Evolutionary conservation across 495 filamentous ascomycete genomes (phyloP), one percentile per base, ranked within the genome.

Genomic region (Xylona heveae): DNA sequence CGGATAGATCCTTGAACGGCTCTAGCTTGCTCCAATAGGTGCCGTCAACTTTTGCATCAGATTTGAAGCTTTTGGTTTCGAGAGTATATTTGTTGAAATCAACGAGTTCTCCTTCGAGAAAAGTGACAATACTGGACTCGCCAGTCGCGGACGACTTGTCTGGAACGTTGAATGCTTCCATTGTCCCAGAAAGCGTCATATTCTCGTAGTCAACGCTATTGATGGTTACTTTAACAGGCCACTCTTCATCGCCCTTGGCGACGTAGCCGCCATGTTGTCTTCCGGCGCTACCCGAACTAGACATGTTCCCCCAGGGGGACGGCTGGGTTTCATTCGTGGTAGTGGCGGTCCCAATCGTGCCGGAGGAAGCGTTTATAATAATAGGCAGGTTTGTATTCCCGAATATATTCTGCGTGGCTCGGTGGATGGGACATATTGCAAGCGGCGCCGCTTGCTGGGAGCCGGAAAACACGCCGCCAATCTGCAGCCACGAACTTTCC

Each of bases 121-220:
- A 80, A 1, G 75, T 80, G 15, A 66, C 65, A 30, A 80, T 78
- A 32, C 67, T 66, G 6, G 68, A 62, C 31, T 63, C 65, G n/a
- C 59, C 55, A 0, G 57, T 59, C 9, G 57, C 57, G 1, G 57
- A 60, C 7, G 51, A 50, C 44, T 61, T 64, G 39, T 61, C 62
- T 8, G 66, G 77, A n/a, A 75, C 74, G 40, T 78, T 68, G 55
- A 71, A 78, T 7, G 75, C 75, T 52, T 78, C 72, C 75, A 81
- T 81, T 2, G 74, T 78, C 3, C 75, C 75, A 10, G 71, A 61
- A n/a, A 78, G 45, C 5, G 66, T 71, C 67, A 74, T 71, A 9
- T 52, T 56, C 2, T 51, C 45, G 38, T 67, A 64, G 47, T 80
- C 69, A 39, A 79, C 62, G 31, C 62, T 57, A 43, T 79, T 71